Conservation (phyloP, 441 rosid species). For the Adansonia madagascariensis region DNA sequence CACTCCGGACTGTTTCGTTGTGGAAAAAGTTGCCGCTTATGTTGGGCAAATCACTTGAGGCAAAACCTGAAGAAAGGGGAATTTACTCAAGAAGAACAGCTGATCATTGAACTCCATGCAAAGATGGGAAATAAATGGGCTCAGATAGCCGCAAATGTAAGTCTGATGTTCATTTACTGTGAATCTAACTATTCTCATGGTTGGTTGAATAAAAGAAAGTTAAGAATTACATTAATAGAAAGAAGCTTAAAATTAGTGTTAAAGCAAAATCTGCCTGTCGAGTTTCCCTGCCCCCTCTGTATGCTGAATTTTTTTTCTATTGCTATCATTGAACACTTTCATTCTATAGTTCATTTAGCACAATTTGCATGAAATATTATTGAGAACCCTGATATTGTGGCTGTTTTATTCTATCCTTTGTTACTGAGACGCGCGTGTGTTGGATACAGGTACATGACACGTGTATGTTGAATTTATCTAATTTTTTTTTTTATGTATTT, state of each 20-base stretch:
- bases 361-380: conserved; percentile 6
- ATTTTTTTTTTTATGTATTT: not conserved
- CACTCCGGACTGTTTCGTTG: conserved; percentile 86
- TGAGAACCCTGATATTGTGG: conserved; percentile 1
- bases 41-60: conserved; percentile 98
- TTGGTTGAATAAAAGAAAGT: conserved; percentile 14
- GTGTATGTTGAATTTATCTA: not conserved
- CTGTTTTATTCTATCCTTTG: not conserved
- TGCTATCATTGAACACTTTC: not conserved
- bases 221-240: not conserved
- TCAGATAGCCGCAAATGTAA: conserved; percentile 95
- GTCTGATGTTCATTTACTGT: conserved; percentile 34
- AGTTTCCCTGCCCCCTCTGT: not conserved
- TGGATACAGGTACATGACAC: not conserved
- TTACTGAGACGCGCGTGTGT: not conserved
- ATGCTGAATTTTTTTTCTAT: not conserved
- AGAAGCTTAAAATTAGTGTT: not conserved
- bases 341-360: not conserved
- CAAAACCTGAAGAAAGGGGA: conserved; percentile 98
- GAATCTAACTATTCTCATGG: not conserved
- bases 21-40: conserved; percentile 95
- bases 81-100: conserved; percentile 83
- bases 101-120: conserved; percentile 86
- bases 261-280: conserved; percentile 8
- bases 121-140: conserved; percentile 99